Evolutionary conservation across 257 asterid genomes (phyloP), one percentile per base, ranked within the genome.

Genomic region (Penstemon barbatus): DNA sequence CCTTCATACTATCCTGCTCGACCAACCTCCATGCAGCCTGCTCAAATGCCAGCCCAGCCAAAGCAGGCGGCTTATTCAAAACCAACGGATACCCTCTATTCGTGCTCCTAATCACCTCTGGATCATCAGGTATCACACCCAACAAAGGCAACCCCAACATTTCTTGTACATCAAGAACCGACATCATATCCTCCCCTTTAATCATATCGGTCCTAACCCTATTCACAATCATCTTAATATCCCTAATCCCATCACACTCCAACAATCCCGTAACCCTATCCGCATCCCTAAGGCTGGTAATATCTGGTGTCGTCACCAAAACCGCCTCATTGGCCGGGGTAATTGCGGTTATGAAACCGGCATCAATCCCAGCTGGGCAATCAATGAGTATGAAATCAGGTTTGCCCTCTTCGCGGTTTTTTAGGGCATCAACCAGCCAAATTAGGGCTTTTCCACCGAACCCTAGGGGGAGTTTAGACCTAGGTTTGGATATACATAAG

Each of bases 11-110:
- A 72, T 94, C 99, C 84, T 94, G 99, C 85, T 94, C 99, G 48
- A 89, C 97, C 87, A 94, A 66, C 81, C 99, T 80, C 99, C 97
- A 94, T 0, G 97, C 99, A 0, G 97, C 99, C 81, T 94, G 99
- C 78, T 94, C 97, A 44, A 94, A 94, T 0, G 99, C 96, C 78
- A 91, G 75, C 12, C 97, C 99, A 0, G 99, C 97, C 83, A 90
- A 57, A 1, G 97, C 89, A 0, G 99, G 97, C 12, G 99, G 97
- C 82, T 87, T 93, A 74, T 93, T 93, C 79, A 93, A 73, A 41
- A 88, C 99, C 84, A 93, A 79, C 0, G 99, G 99, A 59, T 83
- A 86, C 9, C 97, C 97, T 68, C 96, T 71, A 59, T 93, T 93
- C 0, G 97, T 90, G 77, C 97, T 93, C 80, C 99, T 78, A 56